A percentile compares a stretch with the other conserved stretches of the same genome.
Evolutionary conservation across 208 protist genomes (phyloP).

Genomic region (Leishmania amazonensis): DNA sequence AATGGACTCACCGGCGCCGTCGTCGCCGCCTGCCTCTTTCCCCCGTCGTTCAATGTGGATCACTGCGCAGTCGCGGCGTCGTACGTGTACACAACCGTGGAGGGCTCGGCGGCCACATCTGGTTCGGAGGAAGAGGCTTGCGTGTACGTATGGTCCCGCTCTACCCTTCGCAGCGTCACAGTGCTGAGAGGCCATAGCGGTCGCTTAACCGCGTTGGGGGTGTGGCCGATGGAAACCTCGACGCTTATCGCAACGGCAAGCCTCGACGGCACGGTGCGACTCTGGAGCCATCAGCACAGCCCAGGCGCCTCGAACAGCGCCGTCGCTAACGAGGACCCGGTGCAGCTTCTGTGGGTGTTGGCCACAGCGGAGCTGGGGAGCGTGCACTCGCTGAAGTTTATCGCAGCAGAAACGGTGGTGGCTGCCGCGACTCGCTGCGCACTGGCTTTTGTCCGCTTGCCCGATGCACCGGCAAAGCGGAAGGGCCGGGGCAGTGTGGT

Average conservation of each 20-base stretch:
- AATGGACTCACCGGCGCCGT: slow-evolving; percentile 44
- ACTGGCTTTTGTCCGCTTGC: slow-evolving; percentile 22
- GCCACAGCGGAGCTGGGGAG: slow-evolving; percentile 29
- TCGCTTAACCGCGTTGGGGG: slow-evolving; percentile 63
- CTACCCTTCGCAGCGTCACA: slow-evolving; percentile 42
- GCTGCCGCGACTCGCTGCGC: slow-evolving; percentile 19
- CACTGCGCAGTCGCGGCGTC: slow-evolving; percentile 51
- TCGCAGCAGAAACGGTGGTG: slow-evolving; percentile 22
- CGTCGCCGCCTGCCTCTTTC: slow-evolving; percentile 49
- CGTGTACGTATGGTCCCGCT: slow-evolving; percentile 70
- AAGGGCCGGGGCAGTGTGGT: not conserved
- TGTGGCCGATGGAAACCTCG: slow-evolving; percentile 34
- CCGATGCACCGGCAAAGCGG: not conserved
- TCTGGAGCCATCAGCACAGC: slow-evolving; percentile 58
- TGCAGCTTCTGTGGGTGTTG: slow-evolving; percentile 33
- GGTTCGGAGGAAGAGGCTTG: slow-evolving; percentile 53
- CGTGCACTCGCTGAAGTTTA: slow-evolving; percentile 21
- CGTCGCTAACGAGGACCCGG: not conserved
- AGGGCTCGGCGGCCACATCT: slow-evolving; percentile 36
- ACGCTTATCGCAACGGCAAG: slow-evolving; percentile 65
- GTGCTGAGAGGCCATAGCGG: slow-evolving; percentile 58
- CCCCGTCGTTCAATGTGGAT: slow-evolving; percentile 45
- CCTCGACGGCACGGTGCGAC: slow-evolving; percentile 56
- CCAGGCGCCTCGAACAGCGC: not conserved
- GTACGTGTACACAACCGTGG: slow-evolving; percentile 64